phyloP scores from a whole-genome alignment of 2,329 filamentous ascomycete genomes.

The Sphaerostilbella broomeana region DNA sequence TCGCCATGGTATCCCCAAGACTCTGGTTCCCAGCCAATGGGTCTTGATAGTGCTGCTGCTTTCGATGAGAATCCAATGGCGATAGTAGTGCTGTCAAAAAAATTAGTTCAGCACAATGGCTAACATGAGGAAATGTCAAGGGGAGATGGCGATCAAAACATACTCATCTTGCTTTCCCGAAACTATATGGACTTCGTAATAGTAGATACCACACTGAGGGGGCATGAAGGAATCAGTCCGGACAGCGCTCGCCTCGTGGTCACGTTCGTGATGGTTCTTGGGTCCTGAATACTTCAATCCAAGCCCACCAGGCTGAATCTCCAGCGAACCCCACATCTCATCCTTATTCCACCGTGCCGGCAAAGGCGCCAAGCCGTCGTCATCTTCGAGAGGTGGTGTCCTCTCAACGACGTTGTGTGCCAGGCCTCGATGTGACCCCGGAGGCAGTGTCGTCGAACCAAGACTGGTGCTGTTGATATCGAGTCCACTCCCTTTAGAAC shows the following conservation, averaged over 20 bases:
- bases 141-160: slow-evolving; percentile 24
- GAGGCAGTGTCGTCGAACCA: slow-evolving; percentile 32
- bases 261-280: slow-evolving; percentile 43
- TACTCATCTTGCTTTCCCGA: slow-evolving; percentile 50
- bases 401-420: slow-evolving; percentile 81
- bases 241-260: slow-evolving; percentile 73
- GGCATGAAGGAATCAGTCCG: slow-evolving; percentile 84
- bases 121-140: no score
- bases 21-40: slow-evolving; percentile 61
- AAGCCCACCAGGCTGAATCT: slow-evolving; percentile 65
- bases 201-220: slow-evolving; percentile 85
- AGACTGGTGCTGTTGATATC: slow-evolving; percentile 48
- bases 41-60: slow-evolving; percentile 45
- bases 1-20: slow-evolving; percentile 66
- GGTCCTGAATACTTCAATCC: slow-evolving; percentile 57
- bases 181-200: slow-evolving; percentile 66
- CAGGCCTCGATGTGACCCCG: slow-evolving; percentile 64
- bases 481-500: slow-evolving; percentile 26
- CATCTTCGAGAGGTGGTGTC: slow-evolving; percentile 53
- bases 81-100: slow-evolving; percentile 45
- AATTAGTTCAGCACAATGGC: slow-evolving; percentile 9
- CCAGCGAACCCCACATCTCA: slow-evolving; percentile 68
- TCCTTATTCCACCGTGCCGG: slow-evolving; percentile 76
- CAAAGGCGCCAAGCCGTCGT: slow-evolving; percentile 56
- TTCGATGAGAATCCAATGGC: slow-evolving; percentile 56